These are phyloP conservation scores for Gardenia jasminoides DNA, from an alignment of 257 asterid genomes.

Conservation along the genomic window DNA sequence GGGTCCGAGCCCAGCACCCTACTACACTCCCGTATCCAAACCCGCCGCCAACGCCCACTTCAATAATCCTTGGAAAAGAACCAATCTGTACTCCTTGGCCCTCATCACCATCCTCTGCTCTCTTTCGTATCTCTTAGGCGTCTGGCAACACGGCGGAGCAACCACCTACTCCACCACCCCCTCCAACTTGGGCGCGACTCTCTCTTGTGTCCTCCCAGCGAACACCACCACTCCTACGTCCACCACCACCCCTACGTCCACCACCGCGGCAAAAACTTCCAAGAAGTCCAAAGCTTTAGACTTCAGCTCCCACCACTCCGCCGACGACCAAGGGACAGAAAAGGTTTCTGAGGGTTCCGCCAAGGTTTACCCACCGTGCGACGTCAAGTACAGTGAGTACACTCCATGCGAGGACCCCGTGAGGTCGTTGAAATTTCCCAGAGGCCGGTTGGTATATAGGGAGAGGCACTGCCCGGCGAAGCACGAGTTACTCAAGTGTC, in stretches of 20 bases:
- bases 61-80: slow-evolving; percentile 31
- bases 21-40: slow-evolving; percentile 61
- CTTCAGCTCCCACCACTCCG: slow-evolving; percentile 54
- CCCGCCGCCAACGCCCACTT: slow-evolving; percentile 32
- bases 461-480: slow-evolving; percentile 76
- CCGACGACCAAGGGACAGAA: slow-evolving; percentile 25
- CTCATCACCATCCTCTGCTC: slow-evolving; percentile 52
- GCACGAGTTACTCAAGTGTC: slow-evolving; percentile 53
- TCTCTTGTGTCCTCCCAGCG: slow-evolving; percentile 19
- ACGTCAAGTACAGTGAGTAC: slow-evolving; percentile 57
- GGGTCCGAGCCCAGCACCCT: slow-evolving; percentile 42
- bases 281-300: slow-evolving; percentile 24
- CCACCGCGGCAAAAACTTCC: background rate
- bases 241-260: background rate
- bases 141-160: slow-evolving; percentile 47
- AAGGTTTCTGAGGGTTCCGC: slow-evolving; percentile 6
- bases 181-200: slow-evolving; percentile 9
- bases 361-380: slow-evolving; percentile 51
- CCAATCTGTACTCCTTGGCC: slow-evolving; percentile 38
- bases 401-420: slow-evolving; percentile 79
- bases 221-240: slow-evolving; percentile 11
- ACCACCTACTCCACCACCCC: slow-evolving; percentile 24
- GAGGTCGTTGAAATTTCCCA: slow-evolving; percentile 47
- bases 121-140: slow-evolving; percentile 58
- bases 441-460: slow-evolving; percentile 56